Evolutionary conservation across 2,329 filamentous ascomycete genomes (phyloP).

Genomic region (Tolypocladium album): DNA sequence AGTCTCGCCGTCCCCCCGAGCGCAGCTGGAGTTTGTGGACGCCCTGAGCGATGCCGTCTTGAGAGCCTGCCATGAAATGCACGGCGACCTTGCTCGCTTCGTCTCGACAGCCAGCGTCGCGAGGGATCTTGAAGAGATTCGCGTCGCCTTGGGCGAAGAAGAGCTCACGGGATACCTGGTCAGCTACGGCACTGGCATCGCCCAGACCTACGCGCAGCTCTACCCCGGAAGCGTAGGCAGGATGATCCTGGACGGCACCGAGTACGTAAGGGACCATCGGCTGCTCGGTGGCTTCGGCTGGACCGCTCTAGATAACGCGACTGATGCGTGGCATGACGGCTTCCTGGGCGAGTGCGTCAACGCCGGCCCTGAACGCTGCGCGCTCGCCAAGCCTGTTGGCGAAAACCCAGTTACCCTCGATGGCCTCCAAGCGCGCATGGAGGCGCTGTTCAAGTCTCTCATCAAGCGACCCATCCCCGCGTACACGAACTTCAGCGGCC

Average conservation of each 20-base stretch:
- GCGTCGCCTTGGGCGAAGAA: constrained; percentile 31
- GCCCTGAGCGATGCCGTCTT: constrained; percentile 35
- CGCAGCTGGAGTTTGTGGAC: constrained; percentile 31
- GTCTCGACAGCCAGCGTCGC: constrained; percentile 34
- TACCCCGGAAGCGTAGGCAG: constrained; percentile 37
- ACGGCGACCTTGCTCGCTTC: constrained; percentile 35
- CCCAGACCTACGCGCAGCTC: constrained; percentile 39
- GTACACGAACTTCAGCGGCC: constrained; percentile 27
- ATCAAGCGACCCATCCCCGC: constrained; percentile 24
- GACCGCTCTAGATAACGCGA: constrained; percentile 36
- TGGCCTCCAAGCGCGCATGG: constrained; percentile 28
- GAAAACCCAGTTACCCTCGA: constrained; percentile 19
- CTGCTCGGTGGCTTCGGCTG: constrained; percentile 34
- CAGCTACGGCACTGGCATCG: constrained; percentile 41
- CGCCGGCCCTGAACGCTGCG: constrained; percentile 34
- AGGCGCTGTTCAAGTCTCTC: constrained; percentile 24
- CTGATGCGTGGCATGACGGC: constrained; percentile 37
- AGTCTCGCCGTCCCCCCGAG: constrained; percentile 19
- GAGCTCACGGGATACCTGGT: constrained; percentile 38
- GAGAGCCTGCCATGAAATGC: constrained; percentile 27
- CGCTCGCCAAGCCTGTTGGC: constrained; percentile 23
- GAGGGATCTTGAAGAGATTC: constrained; percentile 37
- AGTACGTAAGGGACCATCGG: constrained; percentile 35
- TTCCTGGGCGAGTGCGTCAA: constrained; percentile 39
- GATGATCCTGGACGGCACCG: constrained; percentile 37